A percentile compares a stretch with the other conserved stretches of the same genome.
Evolutionary conservation across 352 stramenopile genomes (phyloP).

Genomic region (Elongisporangium undulatum): DNA sequence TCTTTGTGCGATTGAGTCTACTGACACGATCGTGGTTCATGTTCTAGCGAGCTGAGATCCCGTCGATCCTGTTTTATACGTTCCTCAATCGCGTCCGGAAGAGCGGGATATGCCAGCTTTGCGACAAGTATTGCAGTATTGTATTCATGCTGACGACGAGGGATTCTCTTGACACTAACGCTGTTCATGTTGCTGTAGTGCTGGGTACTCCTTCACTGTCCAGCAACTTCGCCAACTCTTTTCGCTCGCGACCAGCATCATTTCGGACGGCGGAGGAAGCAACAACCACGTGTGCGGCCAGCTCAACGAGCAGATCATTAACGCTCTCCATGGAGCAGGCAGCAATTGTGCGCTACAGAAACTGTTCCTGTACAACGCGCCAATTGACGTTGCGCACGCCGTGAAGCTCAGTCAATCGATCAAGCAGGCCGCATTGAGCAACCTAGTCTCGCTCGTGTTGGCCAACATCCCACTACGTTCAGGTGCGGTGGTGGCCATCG

Average conservation of each 20-base stretch:
- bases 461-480: constrained; percentile 41
- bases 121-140: constrained; percentile 27
- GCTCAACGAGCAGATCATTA: constrained; percentile 48
- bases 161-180: constrained; percentile 1
- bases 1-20: not conserved
- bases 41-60: constrained; percentile 41
- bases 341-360: constrained; percentile 36
- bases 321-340: constrained; percentile 32
- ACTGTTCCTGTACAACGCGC: constrained; percentile 69
- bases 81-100: constrained; percentile 64
- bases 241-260: constrained; percentile 46
- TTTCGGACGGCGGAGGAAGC: constrained; percentile 40
- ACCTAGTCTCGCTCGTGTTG: constrained; percentile 45
- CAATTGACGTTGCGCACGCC: constrained; percentile 20
- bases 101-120: constrained; percentile 60
- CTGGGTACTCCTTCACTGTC: constrained; percentile 30
- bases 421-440: not conserved
- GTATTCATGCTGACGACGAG: not conserved
- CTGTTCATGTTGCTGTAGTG: constrained; percentile 12
- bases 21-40: not conserved
- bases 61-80: constrained; percentile 68
- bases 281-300: constrained; percentile 8
- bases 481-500: constrained; percentile 34
- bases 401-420: constrained; percentile 13
- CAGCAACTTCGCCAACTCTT: constrained; percentile 55